Evolutionary conservation across 257 asterid species (phyloP), one percentile per base, ranked within the genome.

Genomic region (Ajuga chamaepitys): DNA sequence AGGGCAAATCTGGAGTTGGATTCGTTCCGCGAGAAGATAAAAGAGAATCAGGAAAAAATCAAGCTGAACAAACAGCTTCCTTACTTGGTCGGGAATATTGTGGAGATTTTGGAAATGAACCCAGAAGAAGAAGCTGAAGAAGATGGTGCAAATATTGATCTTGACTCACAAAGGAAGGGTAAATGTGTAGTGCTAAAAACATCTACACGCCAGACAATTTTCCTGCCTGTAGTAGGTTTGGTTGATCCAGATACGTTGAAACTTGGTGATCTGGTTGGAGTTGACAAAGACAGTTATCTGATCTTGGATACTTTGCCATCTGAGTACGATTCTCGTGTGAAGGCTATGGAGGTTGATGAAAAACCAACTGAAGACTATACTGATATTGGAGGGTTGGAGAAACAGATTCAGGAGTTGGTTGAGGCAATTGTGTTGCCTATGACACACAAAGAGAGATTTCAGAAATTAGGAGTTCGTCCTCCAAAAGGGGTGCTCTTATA

Each of bases 211-310:
- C 99, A 94, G 98, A 89, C 96, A 38, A 93, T 89, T 69, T 89
- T 93, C 83, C 83, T 93, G 62, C 98, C 98, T 13, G 98, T 93
- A 40, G 96, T 89, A 34, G 97, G 97, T 57, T 75, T 93, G 75
- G 98, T 93, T 58, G 98, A 93, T 80, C 97, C 98, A 68, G 97
- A 93, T 70, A 84, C 67, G 28, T 79, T 93, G 70, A 93, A 93
- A 81, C 98, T 96, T 30, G 96, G 98, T n/a, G 98, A 93, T 83
- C 85, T 93, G 66, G 98, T 93, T 74, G 98, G 98, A 61, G 98
- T 93, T 14, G 89, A 93, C 83, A 93, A 93, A 71, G 98, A 93
- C 79, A 93, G 97, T 72, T 93, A 89, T 70, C 85, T 93, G 68
- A 93, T 93, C 70, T 77, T 93, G 82, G 98, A 93, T 64, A 89